A percentile compares a stretch with the other conserved stretches of the same genome.
Evolutionary conservation across 2,329 filamentous ascomycete species (phyloP).

Genomic region (Sporothrix mexicana): DNA sequence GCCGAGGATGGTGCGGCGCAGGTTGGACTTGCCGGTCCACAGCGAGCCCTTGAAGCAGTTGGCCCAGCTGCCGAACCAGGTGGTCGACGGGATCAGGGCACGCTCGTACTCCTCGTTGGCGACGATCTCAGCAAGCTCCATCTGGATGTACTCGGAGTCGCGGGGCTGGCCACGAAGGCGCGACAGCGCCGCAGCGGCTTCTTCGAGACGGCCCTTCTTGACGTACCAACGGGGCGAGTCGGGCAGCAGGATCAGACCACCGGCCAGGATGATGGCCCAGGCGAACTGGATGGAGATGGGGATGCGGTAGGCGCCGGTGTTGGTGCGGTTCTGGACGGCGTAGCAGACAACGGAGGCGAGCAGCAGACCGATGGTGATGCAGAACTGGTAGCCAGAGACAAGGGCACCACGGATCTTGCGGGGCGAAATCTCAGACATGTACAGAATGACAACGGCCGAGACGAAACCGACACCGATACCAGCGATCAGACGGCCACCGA

Average conservation of each 20-base stretch:
- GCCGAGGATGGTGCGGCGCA: constrained; percentile 73
- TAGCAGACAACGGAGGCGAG: constrained; percentile 68
- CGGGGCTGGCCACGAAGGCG: constrained; percentile 75
- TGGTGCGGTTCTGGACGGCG: constrained; percentile 64
- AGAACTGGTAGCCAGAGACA: constrained; percentile 71
- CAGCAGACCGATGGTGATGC: constrained; percentile 74
- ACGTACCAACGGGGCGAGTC: constrained; percentile 88
- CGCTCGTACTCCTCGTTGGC: constrained; percentile 90
- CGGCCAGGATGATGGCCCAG: constrained; percentile 77
- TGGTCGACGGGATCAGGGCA: constrained; percentile 66
- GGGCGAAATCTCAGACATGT: constrained; percentile 83
- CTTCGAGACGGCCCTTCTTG: constrained; percentile 72
- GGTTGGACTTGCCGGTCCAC: constrained; percentile 66
- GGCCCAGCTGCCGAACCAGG: constrained; percentile 72
- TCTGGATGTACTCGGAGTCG: constrained; percentile 75
- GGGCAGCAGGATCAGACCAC: constrained; percentile 76
- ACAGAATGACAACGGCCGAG: constrained; percentile 79
- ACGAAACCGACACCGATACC: constrained; percentile 82
- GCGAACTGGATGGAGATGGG: constrained; percentile 80
- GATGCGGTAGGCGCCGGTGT: constrained; percentile 77
- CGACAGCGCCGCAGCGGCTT: constrained; percentile 66
- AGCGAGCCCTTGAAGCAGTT: constrained; percentile 71
- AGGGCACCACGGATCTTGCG: constrained; percentile 64
- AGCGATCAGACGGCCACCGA: constrained; percentile 75
- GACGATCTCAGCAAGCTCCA: constrained; percentile 82